These are phyloP conservation scores for Polygonum maritimum DNA, from an alignment of 148 eudicot genomes.

Conservation along the genomic window DNA sequence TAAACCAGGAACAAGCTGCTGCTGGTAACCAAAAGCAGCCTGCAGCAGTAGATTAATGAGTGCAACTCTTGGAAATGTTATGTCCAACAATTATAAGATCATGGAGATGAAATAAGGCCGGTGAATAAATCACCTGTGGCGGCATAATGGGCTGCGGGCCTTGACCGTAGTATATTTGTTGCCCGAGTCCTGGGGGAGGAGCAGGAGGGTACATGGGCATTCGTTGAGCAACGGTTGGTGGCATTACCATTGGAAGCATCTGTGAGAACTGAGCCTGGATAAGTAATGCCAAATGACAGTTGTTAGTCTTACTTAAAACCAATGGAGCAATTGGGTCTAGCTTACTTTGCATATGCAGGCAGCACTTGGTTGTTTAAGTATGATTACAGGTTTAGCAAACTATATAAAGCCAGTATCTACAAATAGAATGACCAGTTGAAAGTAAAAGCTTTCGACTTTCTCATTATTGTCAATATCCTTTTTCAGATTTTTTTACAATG, in stretches of 20 bases:
- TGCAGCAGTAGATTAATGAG: constrained; percentile 12
- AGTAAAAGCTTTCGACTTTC: too few relatives aligned
- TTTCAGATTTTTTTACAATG: too few relatives aligned
- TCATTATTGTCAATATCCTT: too few relatives aligned
- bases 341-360: background rate
- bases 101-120: background rate
- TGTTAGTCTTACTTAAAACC: background rate
- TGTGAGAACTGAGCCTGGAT: constrained; percentile 74
- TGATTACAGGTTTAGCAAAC: too few relatives aligned
- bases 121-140: constrained; percentile 39
- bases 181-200: constrained; percentile 72
- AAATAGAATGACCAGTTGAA: too few relatives aligned
- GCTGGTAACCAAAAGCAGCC: constrained; percentile 83
- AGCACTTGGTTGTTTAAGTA: too few relatives aligned
- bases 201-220: constrained; percentile 76
- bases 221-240: constrained; percentile 65
- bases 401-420: too few relatives aligned
- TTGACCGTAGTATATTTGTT: constrained; percentile 80
- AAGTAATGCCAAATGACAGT: background rate
- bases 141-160: constrained; percentile 71
- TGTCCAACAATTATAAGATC: background rate
- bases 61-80: background rate
- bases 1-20: constrained; percentile 71
- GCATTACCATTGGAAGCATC: constrained; percentile 62
- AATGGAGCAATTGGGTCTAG: background rate